These are phyloP conservation scores for Cladorrhinum sp. DNA, from an alignment of 2,329 filamentous ascomycete genomes.

Conservation along the genomic window DNA sequence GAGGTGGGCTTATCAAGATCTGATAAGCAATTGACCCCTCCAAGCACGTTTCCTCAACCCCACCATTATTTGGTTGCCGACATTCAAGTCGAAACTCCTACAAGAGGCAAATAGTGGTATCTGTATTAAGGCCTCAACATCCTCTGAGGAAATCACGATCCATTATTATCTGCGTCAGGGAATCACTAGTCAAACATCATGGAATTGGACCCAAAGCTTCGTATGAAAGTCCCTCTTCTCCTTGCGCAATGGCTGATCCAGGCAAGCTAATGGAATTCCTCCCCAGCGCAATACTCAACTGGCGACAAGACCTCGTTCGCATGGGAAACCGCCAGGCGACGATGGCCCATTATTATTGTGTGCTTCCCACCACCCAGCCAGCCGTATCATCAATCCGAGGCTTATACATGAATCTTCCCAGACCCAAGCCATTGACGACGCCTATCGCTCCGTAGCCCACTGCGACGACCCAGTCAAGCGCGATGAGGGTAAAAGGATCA, in stretches of 20 bases:
- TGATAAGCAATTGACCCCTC: conserved; percentile 11
- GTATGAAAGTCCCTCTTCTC: conserved; percentile 15
- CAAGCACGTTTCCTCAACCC: conserved; percentile 14
- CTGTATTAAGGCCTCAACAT: neutral
- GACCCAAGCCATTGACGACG: conserved; percentile 91
- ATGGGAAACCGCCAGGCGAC: conserved; percentile 74
- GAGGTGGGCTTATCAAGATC: neutral
- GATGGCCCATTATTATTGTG: conserved; percentile 93
- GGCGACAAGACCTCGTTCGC: conserved; percentile 84
- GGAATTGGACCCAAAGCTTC: conserved; percentile 29
- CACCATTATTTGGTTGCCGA: neutral
- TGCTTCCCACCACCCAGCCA: conserved; percentile 29
- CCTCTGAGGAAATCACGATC: neutral
- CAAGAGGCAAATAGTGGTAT: neutral
- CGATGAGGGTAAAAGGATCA: conserved; percentile 81
- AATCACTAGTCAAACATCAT: conserved; percentile 13
- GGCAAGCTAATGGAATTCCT: neutral
- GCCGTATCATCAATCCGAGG: neutral
- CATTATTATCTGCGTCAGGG: neutral
- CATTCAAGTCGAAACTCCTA: neutral
- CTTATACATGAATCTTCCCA: conserved; percentile 34
- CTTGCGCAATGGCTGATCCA: neutral
- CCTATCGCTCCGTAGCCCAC: conserved; percentile 70
- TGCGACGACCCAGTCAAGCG: conserved; percentile 61
- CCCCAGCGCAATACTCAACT: conserved; percentile 70